Conservation (phyloP, 2,329 filamentous ascomycete genomes). For the Sclerotinia subarctica region DNA sequence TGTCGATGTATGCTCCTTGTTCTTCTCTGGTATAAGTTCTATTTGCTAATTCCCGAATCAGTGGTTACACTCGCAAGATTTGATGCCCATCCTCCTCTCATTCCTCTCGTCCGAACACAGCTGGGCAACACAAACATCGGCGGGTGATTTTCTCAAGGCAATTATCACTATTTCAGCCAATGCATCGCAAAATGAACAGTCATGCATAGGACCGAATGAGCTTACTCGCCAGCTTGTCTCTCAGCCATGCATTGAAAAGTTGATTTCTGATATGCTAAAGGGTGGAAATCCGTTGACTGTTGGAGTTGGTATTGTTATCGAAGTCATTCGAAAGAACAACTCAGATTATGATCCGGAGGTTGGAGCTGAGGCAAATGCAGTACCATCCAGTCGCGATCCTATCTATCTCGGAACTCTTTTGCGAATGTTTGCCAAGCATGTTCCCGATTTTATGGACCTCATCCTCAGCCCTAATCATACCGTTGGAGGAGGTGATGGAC, state of each 20-base stretch:
- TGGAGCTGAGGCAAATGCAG: slow-evolving; percentile 71
- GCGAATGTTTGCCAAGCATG: slow-evolving; percentile 82
- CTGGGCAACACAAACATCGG: slow-evolving; percentile 90
- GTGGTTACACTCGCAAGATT: slow-evolving; percentile 88
- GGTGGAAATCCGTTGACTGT: slow-evolving; percentile 94
- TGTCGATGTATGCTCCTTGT: slow-evolving; percentile 69
- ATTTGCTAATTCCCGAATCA: slow-evolving; percentile 40
- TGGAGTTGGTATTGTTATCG: slow-evolving; percentile 94
- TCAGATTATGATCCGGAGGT: slow-evolving; percentile 97
- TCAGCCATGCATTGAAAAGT: slow-evolving; percentile 71
- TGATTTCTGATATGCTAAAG: slow-evolving; percentile 88
- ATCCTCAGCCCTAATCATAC: slow-evolving; percentile 71
- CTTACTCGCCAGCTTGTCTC: slow-evolving; percentile 94
- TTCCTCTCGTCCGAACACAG: slow-evolving; percentile 83
- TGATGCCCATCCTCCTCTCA: slow-evolving; percentile 82
- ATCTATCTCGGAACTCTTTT: slow-evolving; percentile 93
- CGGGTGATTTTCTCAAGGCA: slow-evolving; percentile 95
- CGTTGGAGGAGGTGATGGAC: slow-evolving; percentile 53
- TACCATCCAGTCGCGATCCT: slow-evolving; percentile 82
- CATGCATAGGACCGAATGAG: slow-evolving; percentile 98
- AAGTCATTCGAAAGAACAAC: slow-evolving; percentile 98
- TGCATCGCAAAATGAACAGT: slow-evolving; percentile 94
- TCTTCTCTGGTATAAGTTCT: background rate
- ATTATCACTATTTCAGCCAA: slow-evolving; percentile 99
- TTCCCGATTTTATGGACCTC: slow-evolving; percentile 89